phyloP scores from a whole-genome alignment of 352 stramenopile genomes.

The Phytopythium mirpurense region DNA sequence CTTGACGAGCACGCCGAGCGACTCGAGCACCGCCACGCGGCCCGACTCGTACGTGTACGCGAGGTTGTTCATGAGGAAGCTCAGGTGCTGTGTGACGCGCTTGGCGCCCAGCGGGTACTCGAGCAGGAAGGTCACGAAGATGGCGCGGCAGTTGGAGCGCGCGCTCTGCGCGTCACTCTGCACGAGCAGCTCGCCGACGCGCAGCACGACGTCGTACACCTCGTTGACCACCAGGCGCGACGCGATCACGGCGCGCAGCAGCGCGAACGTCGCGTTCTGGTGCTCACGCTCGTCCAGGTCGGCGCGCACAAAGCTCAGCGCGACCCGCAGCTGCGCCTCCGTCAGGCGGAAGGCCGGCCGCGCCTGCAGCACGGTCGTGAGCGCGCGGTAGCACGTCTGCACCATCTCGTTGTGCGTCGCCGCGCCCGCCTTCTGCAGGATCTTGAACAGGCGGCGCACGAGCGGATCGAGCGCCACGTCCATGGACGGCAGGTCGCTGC shows the following conservation, averaged over 20 bases:
- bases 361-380: constrained; percentile 88
- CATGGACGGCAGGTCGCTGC: constrained; percentile 88
- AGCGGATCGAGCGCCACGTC: constrained; percentile 71
- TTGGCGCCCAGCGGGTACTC: constrained; percentile 94
- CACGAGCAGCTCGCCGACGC: constrained; percentile 91
- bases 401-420: constrained; percentile 94
- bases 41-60: constrained; percentile 95
- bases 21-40: constrained; percentile 86
- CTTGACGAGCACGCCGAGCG: constrained; percentile 85
- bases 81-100: constrained; percentile 91
- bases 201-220: constrained; percentile 96
- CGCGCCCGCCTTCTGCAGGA: constrained; percentile 82
- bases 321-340: constrained; percentile 72
- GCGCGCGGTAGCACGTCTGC: constrained; percentile 92
- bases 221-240: constrained; percentile 91
- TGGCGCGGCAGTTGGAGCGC: constrained; percentile 68
- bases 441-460: constrained; percentile 91
- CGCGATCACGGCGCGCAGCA: constrained; percentile 91
- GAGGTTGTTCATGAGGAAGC: constrained; percentile 94
- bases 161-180: constrained; percentile 89
- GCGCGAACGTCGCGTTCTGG: constrained; percentile 92
- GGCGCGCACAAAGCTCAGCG: constrained; percentile 90
- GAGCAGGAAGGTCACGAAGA: constrained; percentile 91
- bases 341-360: constrained; percentile 48
- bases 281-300: constrained; percentile 92